Base-by-base conservation (phyloP, 495 filamentous ascomycete species). In the Delitschia confertaspora region DNA sequence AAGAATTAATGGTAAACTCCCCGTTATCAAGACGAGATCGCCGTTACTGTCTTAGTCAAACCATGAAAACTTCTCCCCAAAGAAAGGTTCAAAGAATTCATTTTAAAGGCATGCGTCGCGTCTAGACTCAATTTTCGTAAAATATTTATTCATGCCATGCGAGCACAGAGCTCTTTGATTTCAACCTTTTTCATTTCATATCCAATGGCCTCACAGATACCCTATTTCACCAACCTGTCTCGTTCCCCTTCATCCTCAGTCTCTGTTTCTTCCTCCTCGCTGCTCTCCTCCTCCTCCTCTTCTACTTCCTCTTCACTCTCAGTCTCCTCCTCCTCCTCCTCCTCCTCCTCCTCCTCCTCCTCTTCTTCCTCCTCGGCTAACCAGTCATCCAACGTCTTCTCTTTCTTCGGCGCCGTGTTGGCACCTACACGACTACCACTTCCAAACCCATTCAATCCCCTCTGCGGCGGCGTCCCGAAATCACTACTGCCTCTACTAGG, bases 301-400 rank as follows among this genome's bases (percentile, higher is more conserved):
- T 59, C 65, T 23, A 67, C 68, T 13, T 51, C 54, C 60, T 69
- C 37, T 57, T 71, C 51, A 59, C 66, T 39, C 51, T 64, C 23
- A 3, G 33, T 21, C 51, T 66, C 44, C 1, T 65, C 53, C 22
- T 72, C 70, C 1, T 73, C 72, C 11, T 77, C 74, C 0, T 64
- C 63, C n/a, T 66, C 66, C 3, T 56, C 64, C 36, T 72, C 72
- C 3, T 63, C 67, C 31, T 73, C 72, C 0, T 60, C 59, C 20
- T 69, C 70, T 9, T 53, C 59, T 13, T 77, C 74, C 26, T 78
- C 76, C 41, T 85, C 84, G 17, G 72, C 81, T 42, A 95, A 68
- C 86, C 91, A 96, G 60, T 94, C 83, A 67, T 95, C 83, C 52
- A 95, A 66, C 14, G 75, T 81, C 74, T 88, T 94, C 56, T 65